Evolutionary conservation across 1,284 basidiomycete species (phyloP), one percentile per base, ranked within the genome.

Genomic region (Bondarzewia mesenterica): DNA sequence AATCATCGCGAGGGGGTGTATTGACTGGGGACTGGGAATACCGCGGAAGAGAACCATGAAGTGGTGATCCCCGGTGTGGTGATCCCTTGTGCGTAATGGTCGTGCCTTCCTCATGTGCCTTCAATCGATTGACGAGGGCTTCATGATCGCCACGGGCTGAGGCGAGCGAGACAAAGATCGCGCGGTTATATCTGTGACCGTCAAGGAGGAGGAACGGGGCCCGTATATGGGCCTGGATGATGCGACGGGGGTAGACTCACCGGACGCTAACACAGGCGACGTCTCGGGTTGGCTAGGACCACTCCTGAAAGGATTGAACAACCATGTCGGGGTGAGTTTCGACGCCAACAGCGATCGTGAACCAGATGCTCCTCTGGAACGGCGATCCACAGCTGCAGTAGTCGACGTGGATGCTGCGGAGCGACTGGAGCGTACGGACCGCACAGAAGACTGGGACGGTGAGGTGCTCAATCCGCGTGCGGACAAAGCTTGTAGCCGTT

Each of bases 271-370:
- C 3, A 78, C 66, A 18, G 73, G 64, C 1, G 77, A 74, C 5
- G 76, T 76, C 54, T 84, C 78, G 1, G 82, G 72, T 57, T 85
- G 80, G 50, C 73, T 77, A 14, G 74, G 71, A 0, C 68, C 76
- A 51, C 74, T 78, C 35, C 82, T 70, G 62, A 89, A 89, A 3
- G 82, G 75, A 55, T 80, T 85, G 60, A 88, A 81, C 7, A 89
- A 63, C 87, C 87, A 90, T 7, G 80, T 73, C 0, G 85, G 75
- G 2, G 84, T 70, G 29, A 87, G 71, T 56, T 80, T 85, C 1
- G 84, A 78, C 6, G 73, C 69, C 7, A 79, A 52, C 0, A 71
- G 65, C 1, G 65, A 60, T 21, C 72, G 70, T 14, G 70, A 59
- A 15, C 63, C 53, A 25, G 60, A 58, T 5, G 67, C 55, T 26